These are phyloP conservation scores for Hypoxylon crocopeplum DNA, from an alignment of 495 filamentous ascomycete species.

Conservation along the genomic window DNA sequence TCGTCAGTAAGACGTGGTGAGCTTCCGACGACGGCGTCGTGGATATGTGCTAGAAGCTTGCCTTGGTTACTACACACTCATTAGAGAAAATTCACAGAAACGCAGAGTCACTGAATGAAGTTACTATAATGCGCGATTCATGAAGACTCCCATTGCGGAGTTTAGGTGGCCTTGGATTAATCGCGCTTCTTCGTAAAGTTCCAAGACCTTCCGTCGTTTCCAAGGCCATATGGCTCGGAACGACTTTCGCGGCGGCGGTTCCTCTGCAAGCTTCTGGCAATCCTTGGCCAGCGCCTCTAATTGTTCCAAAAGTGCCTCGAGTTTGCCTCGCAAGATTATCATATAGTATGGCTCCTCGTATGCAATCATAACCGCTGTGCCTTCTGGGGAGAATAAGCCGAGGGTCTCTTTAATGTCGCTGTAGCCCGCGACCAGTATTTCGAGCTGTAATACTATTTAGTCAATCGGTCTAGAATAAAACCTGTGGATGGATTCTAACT, in stretches of 20 bases:
- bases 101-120: background rate
- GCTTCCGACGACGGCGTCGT: background rate
- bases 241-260: background rate
- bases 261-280: background rate
- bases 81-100: background rate
- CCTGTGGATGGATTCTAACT: background rate
- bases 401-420: background rate
- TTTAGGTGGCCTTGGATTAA: background rate
- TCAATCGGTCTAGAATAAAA: background rate
- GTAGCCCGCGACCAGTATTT: background rate
- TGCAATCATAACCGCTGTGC: background rate
- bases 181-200: background rate
- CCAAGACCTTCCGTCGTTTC: background rate
- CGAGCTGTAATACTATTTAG: background rate
- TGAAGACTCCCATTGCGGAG: background rate
- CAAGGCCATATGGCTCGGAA: background rate
- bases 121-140: slow-evolving; percentile 3
- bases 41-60: background rate
- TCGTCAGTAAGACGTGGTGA: too few relatives aligned
- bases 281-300: background rate
- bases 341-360: slow-evolving; percentile 3
- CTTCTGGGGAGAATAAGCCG: background rate
- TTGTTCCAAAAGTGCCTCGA: background rate
- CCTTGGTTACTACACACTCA: background rate
- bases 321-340: background rate